Conservation (phyloP, 352 stramenopile genomes). For the Discostella stelligera region DNA sequence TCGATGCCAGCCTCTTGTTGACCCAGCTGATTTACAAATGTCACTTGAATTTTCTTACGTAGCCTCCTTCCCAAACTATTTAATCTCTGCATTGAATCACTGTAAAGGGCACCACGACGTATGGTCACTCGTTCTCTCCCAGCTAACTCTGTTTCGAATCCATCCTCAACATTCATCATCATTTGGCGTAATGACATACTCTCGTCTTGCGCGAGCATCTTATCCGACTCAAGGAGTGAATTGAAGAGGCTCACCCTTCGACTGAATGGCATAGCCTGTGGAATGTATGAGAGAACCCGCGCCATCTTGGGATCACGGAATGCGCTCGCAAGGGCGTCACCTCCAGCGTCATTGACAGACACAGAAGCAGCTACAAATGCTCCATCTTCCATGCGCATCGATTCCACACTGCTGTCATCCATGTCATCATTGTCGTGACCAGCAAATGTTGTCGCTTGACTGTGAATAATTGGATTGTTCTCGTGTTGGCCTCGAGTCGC, state of each 20-base stretch:
- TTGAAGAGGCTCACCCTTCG: constrained; percentile 77
- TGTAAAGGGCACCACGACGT: constrained; percentile 81
- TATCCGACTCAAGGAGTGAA: constrained; percentile 72
- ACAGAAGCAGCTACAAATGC: constrained; percentile 19
- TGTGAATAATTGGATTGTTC: constrained; percentile 55
- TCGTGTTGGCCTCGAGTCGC: constrained; percentile 43
- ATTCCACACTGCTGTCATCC: constrained; percentile 32
- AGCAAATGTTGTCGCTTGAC: constrained; percentile 29
- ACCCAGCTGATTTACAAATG: constrained; percentile 87
- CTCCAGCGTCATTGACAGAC: constrained; percentile 46
- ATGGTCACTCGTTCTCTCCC: constrained; percentile 69
- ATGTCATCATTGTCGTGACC: constrained; percentile 41
- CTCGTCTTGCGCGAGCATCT: constrained; percentile 65
- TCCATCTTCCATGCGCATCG: constrained; percentile 44
- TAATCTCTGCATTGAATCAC: constrained; percentile 87
- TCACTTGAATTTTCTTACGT: constrained; percentile 91
- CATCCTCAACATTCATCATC: constrained; percentile 57
- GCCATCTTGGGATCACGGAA: constrained; percentile 80
- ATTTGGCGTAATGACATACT: constrained; percentile 46
- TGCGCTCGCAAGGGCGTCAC: constrained; percentile 63
- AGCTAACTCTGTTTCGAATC: constrained; percentile 29
- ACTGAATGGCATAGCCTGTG: constrained; percentile 79
- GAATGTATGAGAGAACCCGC: constrained; percentile 72
- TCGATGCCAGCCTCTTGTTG: constrained; percentile 95
- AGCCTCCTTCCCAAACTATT: constrained; percentile 84